phyloP scores from a whole-genome alignment of 345 rosid species.

The Bretschneidera sinensis region DNA sequence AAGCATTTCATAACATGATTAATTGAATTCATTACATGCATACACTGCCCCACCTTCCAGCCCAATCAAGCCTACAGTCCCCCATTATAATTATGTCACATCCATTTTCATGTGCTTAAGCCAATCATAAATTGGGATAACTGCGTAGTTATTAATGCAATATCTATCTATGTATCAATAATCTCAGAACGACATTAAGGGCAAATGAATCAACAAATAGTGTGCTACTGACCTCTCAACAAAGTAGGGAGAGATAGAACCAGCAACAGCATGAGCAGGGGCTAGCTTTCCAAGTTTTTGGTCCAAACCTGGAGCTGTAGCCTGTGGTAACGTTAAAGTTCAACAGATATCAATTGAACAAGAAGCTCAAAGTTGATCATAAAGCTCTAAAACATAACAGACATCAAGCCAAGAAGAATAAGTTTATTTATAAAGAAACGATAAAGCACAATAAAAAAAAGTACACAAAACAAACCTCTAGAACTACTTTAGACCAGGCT shows the following conservation, averaged over 20 bases:
- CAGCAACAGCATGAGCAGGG: conserved; percentile 89
- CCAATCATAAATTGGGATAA: neutral
- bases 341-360: conserved; percentile 4
- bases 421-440: conserved; percentile 1
- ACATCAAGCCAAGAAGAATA: conserved; percentile 1
- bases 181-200: too few relatives aligned
- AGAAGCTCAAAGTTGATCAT: neutral
- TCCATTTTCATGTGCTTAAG: neutral
- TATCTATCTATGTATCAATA: too few relatives aligned
- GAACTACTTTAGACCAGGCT: conserved; percentile 57
- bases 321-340: conserved; percentile 35
- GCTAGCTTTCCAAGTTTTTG: conserved; percentile 83
- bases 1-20: too few relatives aligned
- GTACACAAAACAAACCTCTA: conserved; percentile 53
- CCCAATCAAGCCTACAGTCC: too few relatives aligned
- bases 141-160: too few relatives aligned
- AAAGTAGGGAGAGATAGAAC: conserved; percentile 71
- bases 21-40: too few relatives aligned
- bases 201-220: neutral
- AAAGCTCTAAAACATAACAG: neutral
- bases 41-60: too few relatives aligned
- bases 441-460: neutral
- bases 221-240: conserved; percentile 58
- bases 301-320: conserved; percentile 79
- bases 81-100: neutral